A percentile compares a stretch with the other conserved stretches of the same genome.
phyloP scores from a whole-genome alignment of 2,329 filamentous ascomycete genomes.

The Stagonosporopsis chrysanthemi region DNA sequence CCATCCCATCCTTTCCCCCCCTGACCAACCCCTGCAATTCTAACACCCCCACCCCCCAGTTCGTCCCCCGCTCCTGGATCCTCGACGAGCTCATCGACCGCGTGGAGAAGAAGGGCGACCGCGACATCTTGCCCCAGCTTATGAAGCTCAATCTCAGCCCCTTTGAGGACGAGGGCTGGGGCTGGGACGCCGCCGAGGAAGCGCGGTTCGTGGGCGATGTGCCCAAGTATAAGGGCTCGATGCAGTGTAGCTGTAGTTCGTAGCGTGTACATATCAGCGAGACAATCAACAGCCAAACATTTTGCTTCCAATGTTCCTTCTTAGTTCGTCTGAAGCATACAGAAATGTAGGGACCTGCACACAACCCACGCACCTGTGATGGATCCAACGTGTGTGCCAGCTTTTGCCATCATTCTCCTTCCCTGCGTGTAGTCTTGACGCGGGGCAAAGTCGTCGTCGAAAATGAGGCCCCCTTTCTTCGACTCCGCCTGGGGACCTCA shows the following conservation, averaged over 20 bases:
- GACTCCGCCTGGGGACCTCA: no score
- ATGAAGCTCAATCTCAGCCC: constrained; percentile 86
- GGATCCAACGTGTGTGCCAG: no score
- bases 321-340: no score
- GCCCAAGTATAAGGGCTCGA: constrained; percentile 75
- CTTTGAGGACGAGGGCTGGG: constrained; percentile 83
- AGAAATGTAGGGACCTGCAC: no score
- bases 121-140: constrained; percentile 76
- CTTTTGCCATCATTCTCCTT: no score
- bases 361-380: no score
- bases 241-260: constrained; percentile 97
- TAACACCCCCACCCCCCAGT: no score
- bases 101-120: constrained; percentile 83
- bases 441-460: no score
- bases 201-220: constrained; percentile 85
- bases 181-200: constrained; percentile 74
- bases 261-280: constrained; percentile 21
- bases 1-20: constrained; percentile 8
- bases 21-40: no score
- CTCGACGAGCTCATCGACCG: constrained; percentile 90
- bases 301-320: neutral
- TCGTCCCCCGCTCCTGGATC: constrained; percentile 89
- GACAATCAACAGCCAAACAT: no score
- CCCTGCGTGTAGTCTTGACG: no score
- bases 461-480: no score